These are phyloP conservation scores for Warburgia ugandensis DNA, from an alignment of 164 flowering plant genomes.

Conservation along the genomic window DNA sequence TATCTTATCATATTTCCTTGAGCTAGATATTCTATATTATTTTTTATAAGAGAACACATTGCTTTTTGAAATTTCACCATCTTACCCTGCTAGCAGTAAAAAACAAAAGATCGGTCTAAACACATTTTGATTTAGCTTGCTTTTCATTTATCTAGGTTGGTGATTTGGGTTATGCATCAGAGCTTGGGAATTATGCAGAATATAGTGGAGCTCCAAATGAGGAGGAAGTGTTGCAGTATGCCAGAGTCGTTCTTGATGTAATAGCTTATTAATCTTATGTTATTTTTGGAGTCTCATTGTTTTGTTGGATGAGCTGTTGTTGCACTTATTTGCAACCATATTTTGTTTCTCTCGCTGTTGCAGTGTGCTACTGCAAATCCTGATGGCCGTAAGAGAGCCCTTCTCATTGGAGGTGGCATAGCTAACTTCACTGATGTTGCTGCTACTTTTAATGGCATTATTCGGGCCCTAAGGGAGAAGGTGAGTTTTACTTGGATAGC, in stretches of 20 bases:
- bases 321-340: background rate
- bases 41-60: too few relatives aligned
- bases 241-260: slow-evolving; percentile 89
- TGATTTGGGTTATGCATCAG: slow-evolving; percentile 79
- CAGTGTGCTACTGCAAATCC: slow-evolving; percentile 86
- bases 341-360: background rate
- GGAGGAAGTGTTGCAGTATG: slow-evolving; percentile 88
- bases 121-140: too few relatives aligned
- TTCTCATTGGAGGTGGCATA: slow-evolving; percentile 85
- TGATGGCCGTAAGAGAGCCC: slow-evolving; percentile 84
- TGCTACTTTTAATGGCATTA: slow-evolving; percentile 81
- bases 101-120: too few relatives aligned
- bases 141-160: slow-evolving; percentile 50
- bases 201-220: slow-evolving; percentile 96
- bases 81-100: too few relatives aligned
- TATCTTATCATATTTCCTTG: too few relatives aligned
- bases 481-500: background rate
- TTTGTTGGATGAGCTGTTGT: background rate
- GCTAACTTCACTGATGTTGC: slow-evolving; percentile 94
- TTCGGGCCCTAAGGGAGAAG: slow-evolving; percentile 47
- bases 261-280: slow-evolving; percentile 10
- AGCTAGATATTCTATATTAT: too few relatives aligned
- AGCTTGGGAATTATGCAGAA: slow-evolving; percentile 92
- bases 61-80: too few relatives aligned
- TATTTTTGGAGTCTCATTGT: background rate